Evolutionary conservation across 371 early-diverging fungal species (phyloP).

Genomic region (Nosema muscidifuracis): DNA sequence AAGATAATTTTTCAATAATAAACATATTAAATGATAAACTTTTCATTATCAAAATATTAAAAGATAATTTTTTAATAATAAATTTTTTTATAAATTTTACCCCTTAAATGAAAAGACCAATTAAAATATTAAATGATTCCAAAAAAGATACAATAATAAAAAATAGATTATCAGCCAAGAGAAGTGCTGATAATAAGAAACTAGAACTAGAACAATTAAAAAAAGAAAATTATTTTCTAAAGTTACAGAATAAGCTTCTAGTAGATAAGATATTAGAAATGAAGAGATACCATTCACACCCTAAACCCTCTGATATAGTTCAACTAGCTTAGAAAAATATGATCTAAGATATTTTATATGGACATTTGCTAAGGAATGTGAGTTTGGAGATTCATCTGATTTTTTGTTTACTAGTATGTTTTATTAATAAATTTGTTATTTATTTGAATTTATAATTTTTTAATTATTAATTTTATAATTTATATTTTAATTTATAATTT

Average conservation of each 20-base stretch:
- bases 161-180: slow-evolving; percentile 5
- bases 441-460: too few relatives aligned
- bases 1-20: too few relatives aligned
- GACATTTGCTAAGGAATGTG: not conserved
- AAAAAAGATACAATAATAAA: not conserved
- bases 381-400: not conserved
- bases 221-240: not conserved
- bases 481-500: too few relatives aligned
- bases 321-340: not conserved
- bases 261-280: not conserved
- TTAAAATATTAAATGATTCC: not conserved
- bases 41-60: too few relatives aligned
- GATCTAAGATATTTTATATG: not conserved
- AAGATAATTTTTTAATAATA: too few relatives aligned
- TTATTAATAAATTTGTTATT: slow-evolving; percentile 12
- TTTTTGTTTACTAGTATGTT: not conserved
- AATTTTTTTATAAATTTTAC: too few relatives aligned
- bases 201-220: not conserved
- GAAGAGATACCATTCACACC: not conserved
- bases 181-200: slow-evolving; percentile 2
- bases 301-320: not conserved
- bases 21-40: too few relatives aligned
- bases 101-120: not conserved
- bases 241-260: not conserved
- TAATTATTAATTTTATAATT: too few relatives aligned